These are phyloP conservation scores for Pythium brachiatum DNA, from an alignment of 352 stramenopile genomes.

Conservation along the genomic window DNA sequence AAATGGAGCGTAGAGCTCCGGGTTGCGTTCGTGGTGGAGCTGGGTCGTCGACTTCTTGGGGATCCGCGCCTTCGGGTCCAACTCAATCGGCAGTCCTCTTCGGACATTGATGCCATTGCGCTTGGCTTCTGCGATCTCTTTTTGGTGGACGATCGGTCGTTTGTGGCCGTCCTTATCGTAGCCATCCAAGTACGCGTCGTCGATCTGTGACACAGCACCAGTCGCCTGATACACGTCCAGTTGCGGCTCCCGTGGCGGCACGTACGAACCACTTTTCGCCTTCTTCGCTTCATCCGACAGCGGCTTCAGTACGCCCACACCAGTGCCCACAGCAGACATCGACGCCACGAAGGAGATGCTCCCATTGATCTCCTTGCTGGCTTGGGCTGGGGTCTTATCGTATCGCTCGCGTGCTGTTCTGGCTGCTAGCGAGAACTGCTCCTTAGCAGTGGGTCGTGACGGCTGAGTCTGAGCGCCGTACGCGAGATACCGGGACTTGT, in stretches of 20 bases:
- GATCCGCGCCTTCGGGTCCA: constrained; percentile 13
- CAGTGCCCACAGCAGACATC: constrained; percentile 6
- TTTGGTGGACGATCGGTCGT: constrained; percentile 10
- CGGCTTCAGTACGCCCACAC: constrained; percentile 10
- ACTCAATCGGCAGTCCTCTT: constrained; percentile 10
- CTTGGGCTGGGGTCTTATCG: constrained; percentile 8
- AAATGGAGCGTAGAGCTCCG: background rate
- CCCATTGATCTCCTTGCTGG: background rate
- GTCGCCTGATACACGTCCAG: constrained; percentile 19
- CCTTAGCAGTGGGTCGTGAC: background rate
- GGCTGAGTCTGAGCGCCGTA: background rate
- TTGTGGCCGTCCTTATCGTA: constrained; percentile 7
- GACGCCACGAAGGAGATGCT: background rate
- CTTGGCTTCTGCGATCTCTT: constrained; percentile 22
- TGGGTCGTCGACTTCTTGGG: constrained; percentile 18
- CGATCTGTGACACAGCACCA: constrained; percentile 15
- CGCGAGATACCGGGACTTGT: constrained; percentile 1
- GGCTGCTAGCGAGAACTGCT: constrained; percentile 1
- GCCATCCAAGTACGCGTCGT: constrained; percentile 3
- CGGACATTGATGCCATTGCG: constrained; percentile 9
- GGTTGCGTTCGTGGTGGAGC: background rate
- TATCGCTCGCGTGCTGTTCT: constrained; percentile 7
- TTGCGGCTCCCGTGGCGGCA: constrained; percentile 19
- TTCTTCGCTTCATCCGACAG: constrained; percentile 2
- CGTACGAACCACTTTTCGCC: constrained; percentile 6